Conservation (phyloP, 169 alveolate species). For the Cryptosporidium meleagridis region DNA sequence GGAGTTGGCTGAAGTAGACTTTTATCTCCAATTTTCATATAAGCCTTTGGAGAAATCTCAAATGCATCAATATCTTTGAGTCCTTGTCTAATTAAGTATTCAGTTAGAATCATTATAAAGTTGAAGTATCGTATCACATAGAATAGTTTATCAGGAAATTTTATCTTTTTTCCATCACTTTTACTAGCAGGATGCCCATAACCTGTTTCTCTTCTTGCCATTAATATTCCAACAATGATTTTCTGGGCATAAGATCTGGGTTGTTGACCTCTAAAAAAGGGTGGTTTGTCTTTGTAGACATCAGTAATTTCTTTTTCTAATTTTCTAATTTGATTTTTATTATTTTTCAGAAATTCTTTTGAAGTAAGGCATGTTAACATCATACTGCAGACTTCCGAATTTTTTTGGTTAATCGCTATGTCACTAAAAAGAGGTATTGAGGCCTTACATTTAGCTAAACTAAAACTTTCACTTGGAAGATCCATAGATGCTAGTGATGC, state of each 20-base stretch:
- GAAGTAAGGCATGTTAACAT: constrained; percentile 33
- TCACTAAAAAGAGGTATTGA: constrained; percentile 51
- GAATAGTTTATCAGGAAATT: constrained; percentile 46
- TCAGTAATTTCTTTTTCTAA: constrained; percentile 35
- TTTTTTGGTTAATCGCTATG: constrained; percentile 11
- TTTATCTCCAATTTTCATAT: constrained; percentile 31
- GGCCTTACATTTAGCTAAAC: constrained; percentile 9
- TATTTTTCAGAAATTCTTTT: constrained; percentile 29
- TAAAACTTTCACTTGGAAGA: constrained; percentile 67
- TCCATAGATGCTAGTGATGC: constrained; percentile 68
- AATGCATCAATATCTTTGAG: constrained; percentile 58
- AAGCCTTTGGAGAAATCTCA: constrained; percentile 43
- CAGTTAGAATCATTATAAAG: constrained; percentile 46
- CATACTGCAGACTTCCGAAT: constrained; percentile 16
- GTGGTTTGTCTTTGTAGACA: constrained; percentile 51
- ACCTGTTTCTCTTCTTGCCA: constrained; percentile 14
- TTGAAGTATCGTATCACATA: constrained; percentile 52
- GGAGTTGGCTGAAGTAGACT: constrained; percentile 21
- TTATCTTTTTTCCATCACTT: not conserved
- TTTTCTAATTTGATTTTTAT: constrained; percentile 5
- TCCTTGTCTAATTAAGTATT: constrained; percentile 28
- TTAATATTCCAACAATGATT: constrained; percentile 14
- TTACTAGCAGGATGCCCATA: not conserved
- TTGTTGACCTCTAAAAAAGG: constrained; percentile 62
- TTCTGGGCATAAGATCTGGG: constrained; percentile 73